Conservation (phyloP, 2,329 filamentous ascomycete genomes). For the Cryphonectria naterciae region DNA sequence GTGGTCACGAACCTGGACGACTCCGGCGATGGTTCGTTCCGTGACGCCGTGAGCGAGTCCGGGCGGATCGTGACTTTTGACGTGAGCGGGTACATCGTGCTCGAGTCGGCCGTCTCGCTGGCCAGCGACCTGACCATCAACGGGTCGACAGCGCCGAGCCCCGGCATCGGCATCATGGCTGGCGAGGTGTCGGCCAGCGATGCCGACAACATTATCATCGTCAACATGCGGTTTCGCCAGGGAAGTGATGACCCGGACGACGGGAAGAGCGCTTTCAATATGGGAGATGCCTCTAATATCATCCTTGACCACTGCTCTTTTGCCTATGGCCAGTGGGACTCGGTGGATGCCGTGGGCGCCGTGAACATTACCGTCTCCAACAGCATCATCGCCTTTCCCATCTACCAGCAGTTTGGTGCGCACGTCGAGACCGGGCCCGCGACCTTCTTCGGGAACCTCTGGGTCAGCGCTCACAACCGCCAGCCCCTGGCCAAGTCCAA, state of each 20-base stretch:
- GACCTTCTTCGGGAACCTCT: slow-evolving; percentile 48
- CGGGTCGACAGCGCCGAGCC: slow-evolving; percentile 50
- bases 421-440: slow-evolving; percentile 47
- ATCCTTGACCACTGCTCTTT: slow-evolving; percentile 51
- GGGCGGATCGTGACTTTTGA: slow-evolving; percentile 50
- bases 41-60: slow-evolving; percentile 49
- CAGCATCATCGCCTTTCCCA: slow-evolving; percentile 48
- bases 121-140: slow-evolving; percentile 48
- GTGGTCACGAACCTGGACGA: slow-evolving; percentile 51
- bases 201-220: slow-evolving; percentile 41
- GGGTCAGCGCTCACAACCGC: slow-evolving; percentile 51
- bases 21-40: slow-evolving; percentile 48
- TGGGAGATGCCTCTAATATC: slow-evolving; percentile 48
- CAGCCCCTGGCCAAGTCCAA: slow-evolving; percentile 51
- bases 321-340: slow-evolving; percentile 48
- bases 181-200: slow-evolving; percentile 31
- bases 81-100: slow-evolving; percentile 49
- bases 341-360: slow-evolving; percentile 42
- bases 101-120: slow-evolving; percentile 47
- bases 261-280: slow-evolving; percentile 48
- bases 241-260: slow-evolving; percentile 42
- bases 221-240: slow-evolving; percentile 49
- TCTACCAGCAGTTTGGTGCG: slow-evolving; percentile 49
- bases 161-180: slow-evolving; percentile 39
- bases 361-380: slow-evolving; percentile 51